Evolutionary conservation across 352 stramenopile species (phyloP).

Genomic region (Phytophthora meadii): DNA sequence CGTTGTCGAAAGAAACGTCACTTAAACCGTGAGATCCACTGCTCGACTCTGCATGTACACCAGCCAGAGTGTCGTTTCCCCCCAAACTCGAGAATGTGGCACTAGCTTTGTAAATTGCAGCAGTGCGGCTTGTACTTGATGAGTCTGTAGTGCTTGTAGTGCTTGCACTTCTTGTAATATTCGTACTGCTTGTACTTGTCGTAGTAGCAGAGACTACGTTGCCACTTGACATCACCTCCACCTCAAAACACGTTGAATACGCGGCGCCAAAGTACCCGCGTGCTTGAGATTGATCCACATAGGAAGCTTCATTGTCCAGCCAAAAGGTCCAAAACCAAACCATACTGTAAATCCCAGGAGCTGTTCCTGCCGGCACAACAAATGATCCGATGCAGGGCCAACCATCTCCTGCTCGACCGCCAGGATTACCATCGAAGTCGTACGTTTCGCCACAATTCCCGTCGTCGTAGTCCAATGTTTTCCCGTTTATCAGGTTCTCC

Average conservation of each 20-base stretch:
- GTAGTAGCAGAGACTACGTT: background rate
- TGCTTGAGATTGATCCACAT: conserved; percentile 53
- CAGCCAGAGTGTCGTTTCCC: conserved; percentile 12
- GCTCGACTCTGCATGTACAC: conserved; percentile 20
- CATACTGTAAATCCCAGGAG: conserved; percentile 61
- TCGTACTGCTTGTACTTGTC: too few relatives aligned
- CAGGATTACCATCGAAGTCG: conserved; percentile 49
- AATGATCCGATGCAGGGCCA: conserved; percentile 69
- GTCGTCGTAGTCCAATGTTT: conserved; percentile 61
- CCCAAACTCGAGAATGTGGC: conserved; percentile 16
- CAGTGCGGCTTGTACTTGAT: background rate
- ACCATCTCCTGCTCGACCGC: conserved; percentile 57
- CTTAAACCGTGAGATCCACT: conserved; percentile 4
- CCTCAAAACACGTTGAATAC: conserved; percentile 71
- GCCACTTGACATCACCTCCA: conserved; percentile 43
- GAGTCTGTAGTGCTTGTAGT: too few relatives aligned
- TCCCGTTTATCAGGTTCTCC: conserved; percentile 55
- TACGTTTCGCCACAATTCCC: conserved; percentile 63
- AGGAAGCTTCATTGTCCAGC: conserved; percentile 49
- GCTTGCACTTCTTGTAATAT: too few relatives aligned
- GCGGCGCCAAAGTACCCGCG: conserved; percentile 71
- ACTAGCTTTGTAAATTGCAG: conserved; percentile 12
- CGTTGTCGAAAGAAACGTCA: conserved; percentile 9
- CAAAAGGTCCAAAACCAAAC: conserved; percentile 83
- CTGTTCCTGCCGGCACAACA: conserved; percentile 48